Evolutionary conservation across 2,329 filamentous ascomycete species (phyloP).

Genomic region (Penicillium sumatraense): DNA sequence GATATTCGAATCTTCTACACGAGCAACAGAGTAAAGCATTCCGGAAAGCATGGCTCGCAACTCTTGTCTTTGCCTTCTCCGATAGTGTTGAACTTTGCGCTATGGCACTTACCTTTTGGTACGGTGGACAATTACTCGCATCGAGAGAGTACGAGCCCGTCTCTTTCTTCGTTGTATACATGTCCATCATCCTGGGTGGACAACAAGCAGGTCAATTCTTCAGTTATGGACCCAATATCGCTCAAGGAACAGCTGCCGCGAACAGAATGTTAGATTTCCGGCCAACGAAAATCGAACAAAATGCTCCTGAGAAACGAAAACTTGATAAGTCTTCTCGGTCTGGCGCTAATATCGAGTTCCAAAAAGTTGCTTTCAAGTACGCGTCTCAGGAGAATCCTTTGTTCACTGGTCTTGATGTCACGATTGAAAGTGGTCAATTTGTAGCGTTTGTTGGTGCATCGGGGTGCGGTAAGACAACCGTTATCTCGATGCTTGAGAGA

Average conservation of each 20-base stretch:
- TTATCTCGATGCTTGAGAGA: constrained; percentile 63
- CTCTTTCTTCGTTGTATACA: constrained; percentile 64
- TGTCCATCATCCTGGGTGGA: constrained; percentile 69
- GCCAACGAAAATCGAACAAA: neutral
- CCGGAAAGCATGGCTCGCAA: constrained; percentile 64
- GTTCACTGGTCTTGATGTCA: constrained; percentile 37
- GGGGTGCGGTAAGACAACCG: constrained; percentile 68
- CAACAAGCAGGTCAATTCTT: constrained; percentile 71
- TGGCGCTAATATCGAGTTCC: constrained; percentile 38
- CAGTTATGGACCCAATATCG: constrained; percentile 64
- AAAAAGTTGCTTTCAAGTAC: constrained; percentile 43
- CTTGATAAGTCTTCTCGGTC: constrained; percentile 6
- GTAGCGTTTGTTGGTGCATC: constrained; percentile 61
- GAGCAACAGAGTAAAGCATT: constrained; percentile 65
- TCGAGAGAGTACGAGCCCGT: constrained; percentile 52
- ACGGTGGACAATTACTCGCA: constrained; percentile 62
- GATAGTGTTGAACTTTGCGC: constrained; percentile 68
- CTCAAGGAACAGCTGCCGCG: constrained; percentile 43
- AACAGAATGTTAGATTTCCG: constrained; percentile 42
- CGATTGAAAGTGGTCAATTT: constrained; percentile 46
- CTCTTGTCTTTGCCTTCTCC: constrained; percentile 69
- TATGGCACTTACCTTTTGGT: constrained; percentile 67
- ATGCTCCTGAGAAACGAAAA: neutral
- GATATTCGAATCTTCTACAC: constrained; percentile 64
- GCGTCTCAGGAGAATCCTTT: constrained; percentile 34